phyloP scores from a whole-genome alignment of 2,329 filamentous ascomycete genomes.

The Coniochaeta prunicola region DNA sequence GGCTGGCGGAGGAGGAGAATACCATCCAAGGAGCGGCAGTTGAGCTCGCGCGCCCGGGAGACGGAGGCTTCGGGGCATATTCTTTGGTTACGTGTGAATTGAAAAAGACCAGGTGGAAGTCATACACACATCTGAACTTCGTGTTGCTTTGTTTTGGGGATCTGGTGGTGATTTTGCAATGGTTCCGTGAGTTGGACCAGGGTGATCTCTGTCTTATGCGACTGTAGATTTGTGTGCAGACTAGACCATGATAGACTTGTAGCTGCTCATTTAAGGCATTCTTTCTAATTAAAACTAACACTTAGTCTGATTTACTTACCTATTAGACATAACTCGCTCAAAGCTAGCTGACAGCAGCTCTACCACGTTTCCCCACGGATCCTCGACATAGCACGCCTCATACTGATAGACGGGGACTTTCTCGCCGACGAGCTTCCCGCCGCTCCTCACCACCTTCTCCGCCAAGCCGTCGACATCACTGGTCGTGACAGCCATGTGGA shows the following conservation, averaged over 20 bases:
- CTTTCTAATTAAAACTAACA: no score
- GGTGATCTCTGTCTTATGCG: no score
- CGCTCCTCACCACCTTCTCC: conserved; percentile 16
- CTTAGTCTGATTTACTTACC: not conserved
- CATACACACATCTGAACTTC: no score
- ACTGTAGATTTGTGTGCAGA: no score
- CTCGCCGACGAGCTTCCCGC: conserved; percentile 20
- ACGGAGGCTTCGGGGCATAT: no score
- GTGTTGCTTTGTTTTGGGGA: no score
- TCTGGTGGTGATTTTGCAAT: no score
- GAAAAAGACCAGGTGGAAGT: no score
- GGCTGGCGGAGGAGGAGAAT: not conserved
- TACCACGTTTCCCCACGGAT: conserved; percentile 2
- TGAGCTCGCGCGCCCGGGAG: not conserved
- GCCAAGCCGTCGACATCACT: conserved; percentile 19
- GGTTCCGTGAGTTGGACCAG: no score
- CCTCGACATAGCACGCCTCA: not conserved
- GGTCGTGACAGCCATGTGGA: conserved; percentile 24
- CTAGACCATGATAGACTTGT: no score
- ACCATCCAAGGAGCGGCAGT: not conserved
- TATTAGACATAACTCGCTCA: not conserved
- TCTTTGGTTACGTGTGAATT: no score
- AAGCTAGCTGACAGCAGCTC: conserved; percentile 1
- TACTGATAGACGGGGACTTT: not conserved
- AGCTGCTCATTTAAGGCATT: no score